phyloP scores from a whole-genome alignment of 805 yeast species.

The Candida krabiensis region DNA sequence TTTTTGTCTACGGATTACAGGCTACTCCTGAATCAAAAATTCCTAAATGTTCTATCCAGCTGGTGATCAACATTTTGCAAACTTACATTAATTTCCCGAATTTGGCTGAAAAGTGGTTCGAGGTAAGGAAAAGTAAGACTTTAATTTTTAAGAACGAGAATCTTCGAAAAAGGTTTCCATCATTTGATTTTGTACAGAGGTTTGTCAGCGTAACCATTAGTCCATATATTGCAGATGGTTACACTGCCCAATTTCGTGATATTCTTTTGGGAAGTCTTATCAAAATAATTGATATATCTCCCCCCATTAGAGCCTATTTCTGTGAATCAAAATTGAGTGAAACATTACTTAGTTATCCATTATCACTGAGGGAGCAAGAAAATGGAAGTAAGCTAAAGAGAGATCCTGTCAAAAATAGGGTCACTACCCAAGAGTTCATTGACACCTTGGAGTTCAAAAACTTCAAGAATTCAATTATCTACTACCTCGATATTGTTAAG shows the following conservation, averaged over 20 bases:
- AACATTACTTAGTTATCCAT: conserved; percentile 16
- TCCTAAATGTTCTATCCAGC: conserved; percentile 11
- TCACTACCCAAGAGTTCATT: conserved; percentile 15
- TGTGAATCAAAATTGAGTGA: conserved; percentile 14
- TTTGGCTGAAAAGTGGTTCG: conserved; percentile 21
- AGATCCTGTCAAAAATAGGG: conserved; percentile 13
- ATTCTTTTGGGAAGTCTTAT: conserved; percentile 9
- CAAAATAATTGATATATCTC: conserved; percentile 10
- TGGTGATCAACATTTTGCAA: conserved; percentile 13
- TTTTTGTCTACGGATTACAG: conserved; percentile 12
- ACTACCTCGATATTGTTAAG: conserved; percentile 14
- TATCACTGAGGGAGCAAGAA: conserved; percentile 10
- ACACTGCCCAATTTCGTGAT: conserved; percentile 10
- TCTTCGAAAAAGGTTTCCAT: conserved; percentile 12
- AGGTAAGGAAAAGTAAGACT: conserved; percentile 7
- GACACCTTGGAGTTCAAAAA: conserved; percentile 13
- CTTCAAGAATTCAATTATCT: conserved; percentile 10
- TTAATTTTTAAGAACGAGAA: conserved; percentile 4
- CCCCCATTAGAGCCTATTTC: conserved; percentile 9
- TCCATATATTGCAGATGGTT: conserved; percentile 6
- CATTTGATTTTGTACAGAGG: conserved; percentile 18
- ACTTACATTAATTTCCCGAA: conserved; percentile 13
- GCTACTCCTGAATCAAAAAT: conserved; percentile 12
- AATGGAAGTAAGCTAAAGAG: conserved; percentile 11
- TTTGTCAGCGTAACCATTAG: conserved; percentile 8